Conservation (phyloP, 2,329 filamentous ascomycete species). For the Colletotrichum australisinense region DNA sequence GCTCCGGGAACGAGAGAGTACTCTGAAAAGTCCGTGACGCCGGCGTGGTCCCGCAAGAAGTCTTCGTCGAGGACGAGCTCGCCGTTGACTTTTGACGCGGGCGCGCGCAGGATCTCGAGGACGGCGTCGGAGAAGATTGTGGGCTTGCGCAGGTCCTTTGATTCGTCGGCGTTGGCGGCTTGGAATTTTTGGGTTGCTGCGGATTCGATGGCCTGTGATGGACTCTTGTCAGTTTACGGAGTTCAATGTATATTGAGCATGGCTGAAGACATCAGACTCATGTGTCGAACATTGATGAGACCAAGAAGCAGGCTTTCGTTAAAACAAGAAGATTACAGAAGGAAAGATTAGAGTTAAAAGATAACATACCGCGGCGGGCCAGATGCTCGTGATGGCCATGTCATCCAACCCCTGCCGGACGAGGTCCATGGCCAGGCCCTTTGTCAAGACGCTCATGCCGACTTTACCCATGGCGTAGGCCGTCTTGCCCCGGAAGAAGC, state of each 20-base stretch:
- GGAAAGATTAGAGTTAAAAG: not conserved
- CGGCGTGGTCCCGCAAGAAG: conserved; percentile 73
- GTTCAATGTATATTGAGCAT: not conserved
- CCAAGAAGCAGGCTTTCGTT: not conserved
- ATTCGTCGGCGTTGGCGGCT: conserved; percentile 54
- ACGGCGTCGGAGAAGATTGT: conserved; percentile 86
- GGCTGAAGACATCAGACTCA: not conserved
- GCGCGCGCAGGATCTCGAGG: conserved; percentile 74
- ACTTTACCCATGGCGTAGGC: conserved; percentile 85
- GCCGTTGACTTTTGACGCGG: conserved; percentile 74
- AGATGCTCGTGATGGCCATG: conserved; percentile 85
- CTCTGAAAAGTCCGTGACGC: conserved; percentile 76
- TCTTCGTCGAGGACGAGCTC: conserved; percentile 82
- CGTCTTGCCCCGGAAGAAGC: conserved; percentile 88
- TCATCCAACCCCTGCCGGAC: conserved; percentile 70
- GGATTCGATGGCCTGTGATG: conserved; percentile 71
- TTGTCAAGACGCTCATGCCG: conserved; percentile 84
- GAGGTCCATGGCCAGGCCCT: conserved; percentile 87
- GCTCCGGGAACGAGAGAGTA: conserved; percentile 77
- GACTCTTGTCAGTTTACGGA: not conserved
- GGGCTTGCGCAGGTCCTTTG: conserved; percentile 72
- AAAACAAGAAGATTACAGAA: not conserved
- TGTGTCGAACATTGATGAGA: not conserved
- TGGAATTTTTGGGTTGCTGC: conserved; percentile 74
- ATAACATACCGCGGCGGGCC: conserved; percentile 77